Base-by-base conservation (phyloP, 2,329 filamentous ascomycete genomes). In the Xylaria hypoxylon region DNA sequence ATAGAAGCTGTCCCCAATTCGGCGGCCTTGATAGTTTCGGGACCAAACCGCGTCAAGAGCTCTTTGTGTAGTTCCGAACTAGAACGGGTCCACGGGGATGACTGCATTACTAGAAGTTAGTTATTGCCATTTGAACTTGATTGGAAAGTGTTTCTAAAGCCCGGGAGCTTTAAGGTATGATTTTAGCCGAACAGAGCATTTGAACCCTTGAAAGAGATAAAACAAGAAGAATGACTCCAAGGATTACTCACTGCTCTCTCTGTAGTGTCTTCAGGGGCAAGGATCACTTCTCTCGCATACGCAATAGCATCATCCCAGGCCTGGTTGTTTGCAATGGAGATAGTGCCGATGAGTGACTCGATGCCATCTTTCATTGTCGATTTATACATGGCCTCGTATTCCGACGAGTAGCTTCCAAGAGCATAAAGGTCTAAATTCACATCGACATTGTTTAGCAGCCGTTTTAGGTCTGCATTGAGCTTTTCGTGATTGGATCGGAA, bases 281-380 rank as follows among this genome's bases (percentile, higher is more conserved):
- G 2, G 15, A 69, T 67, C 3, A 69, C 67, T 44, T 69, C 60
- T 59, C 64, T 64, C 11, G 38, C 67, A 42, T 69, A 69, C 2
- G 33, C 47, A 22, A 67, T 61, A 2, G 61, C 67, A 22, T 69
- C 67, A 0, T 42, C 35, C 67, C 67, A 69, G 1, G 47, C 64
- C 28, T 48, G 24, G 24, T 33, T 66, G 15, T 64, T 57, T 2
- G 22, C 19, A 40, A 60, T 64, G 15, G 64, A 59, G 13, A 59
- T 22, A 24, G 56, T 56, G 19, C 67, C 67, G 13, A 44, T 35
- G 2, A 69, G 38, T 4, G 60, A 50, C 17, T 67, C 15, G 7
- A 69, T 31, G 15, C 67, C 67, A 24, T 19, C 40, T 51, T 19
- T 59, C 64, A 69, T 58, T 6, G 57, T 67, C 19, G 61, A 38